These are phyloP conservation scores for Pterula multifida DNA, from an alignment of 1,284 basidiomycete species.

Conservation along the genomic window DNA sequence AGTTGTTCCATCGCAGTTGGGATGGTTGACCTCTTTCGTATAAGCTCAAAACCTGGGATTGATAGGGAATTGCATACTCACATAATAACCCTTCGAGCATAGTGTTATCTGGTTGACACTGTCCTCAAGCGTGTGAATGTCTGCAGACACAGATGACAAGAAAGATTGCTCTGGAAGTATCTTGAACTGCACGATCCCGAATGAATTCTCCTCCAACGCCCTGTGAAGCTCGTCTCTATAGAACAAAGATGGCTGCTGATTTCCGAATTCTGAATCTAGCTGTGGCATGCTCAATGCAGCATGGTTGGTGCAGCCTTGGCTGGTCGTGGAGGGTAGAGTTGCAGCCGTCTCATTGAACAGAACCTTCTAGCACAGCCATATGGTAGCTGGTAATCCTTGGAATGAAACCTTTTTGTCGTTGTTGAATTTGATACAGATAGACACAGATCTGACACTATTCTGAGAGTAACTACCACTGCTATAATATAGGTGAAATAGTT, in stretches of 20 bases:
- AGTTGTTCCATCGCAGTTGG: background rate
- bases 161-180: background rate
- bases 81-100: background rate
- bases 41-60: no score
- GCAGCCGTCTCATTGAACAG: no score
- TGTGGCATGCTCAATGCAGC: background rate
- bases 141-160: background rate
- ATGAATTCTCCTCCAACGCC: background rate
- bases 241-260: background rate
- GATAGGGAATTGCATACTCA: background rate
- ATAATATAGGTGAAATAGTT: no score
- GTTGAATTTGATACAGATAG: no score
- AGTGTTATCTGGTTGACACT: constrained; percentile 8
- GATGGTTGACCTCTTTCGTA: constrained; percentile 13
- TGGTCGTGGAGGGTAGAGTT: no score
- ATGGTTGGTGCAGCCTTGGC: no score
- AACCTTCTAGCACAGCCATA: no score
- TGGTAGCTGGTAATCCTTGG: no score
- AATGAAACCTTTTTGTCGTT: no score
- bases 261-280: background rate
- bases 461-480: no score
- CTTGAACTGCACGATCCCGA: background rate
- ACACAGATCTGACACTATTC: no score
- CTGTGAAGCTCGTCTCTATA: background rate
- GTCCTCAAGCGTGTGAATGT: constrained; percentile 5